phyloP scores from a whole-genome alignment of 2,329 filamentous ascomycete species.

The Eutypa lata region DNA sequence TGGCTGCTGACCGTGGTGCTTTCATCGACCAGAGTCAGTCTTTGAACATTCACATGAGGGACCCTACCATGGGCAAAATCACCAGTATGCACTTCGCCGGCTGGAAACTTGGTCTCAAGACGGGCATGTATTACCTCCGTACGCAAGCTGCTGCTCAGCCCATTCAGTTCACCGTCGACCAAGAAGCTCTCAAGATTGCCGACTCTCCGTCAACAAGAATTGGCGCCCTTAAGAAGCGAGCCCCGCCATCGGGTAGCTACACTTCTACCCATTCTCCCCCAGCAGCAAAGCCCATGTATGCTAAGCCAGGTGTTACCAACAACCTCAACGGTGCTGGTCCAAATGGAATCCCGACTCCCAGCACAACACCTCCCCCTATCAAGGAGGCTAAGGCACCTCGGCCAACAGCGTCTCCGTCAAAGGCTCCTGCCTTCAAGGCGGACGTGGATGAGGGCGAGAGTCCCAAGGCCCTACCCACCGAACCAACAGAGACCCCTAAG shows the following conservation, averaged over 20 bases:
- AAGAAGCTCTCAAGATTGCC: slow-evolving; percentile 84
- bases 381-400: slow-evolving; percentile 37
- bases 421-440: slow-evolving; percentile 69
- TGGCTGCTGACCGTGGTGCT: slow-evolving; percentile 96
- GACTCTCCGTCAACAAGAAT: slow-evolving; percentile 74
- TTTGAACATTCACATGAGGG: slow-evolving; percentile 99
- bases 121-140: slow-evolving; percentile 99
- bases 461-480: slow-evolving; percentile 72
- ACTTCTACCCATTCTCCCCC: slow-evolving; percentile 56
- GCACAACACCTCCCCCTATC: slow-evolving; percentile 59
- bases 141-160: slow-evolving; percentile 95
- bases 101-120: slow-evolving; percentile 99
- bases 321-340: slow-evolving; percentile 34
- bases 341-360: slow-evolving; percentile 68
- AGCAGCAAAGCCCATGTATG: slow-evolving; percentile 66
- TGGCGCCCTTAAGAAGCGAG: slow-evolving; percentile 65
- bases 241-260: slow-evolving; percentile 54
- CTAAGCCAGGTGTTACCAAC: slow-evolving; percentile 47
- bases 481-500: slow-evolving; percentile 61
- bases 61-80: slow-evolving; percentile 99
- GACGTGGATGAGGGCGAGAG: slow-evolving; percentile 75
- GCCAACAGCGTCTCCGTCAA: slow-evolving; percentile 55
- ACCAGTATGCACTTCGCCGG: slow-evolving; percentile 99
- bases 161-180: slow-evolving; percentile 98
- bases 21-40: slow-evolving; percentile 99